A percentile compares a stretch with the other conserved stretches of the same genome.
These are phyloP conservation scores for Backusella sp. DNA, from an alignment of 192 early-diverging fungal genomes.

Conservation along the genomic window DNA sequence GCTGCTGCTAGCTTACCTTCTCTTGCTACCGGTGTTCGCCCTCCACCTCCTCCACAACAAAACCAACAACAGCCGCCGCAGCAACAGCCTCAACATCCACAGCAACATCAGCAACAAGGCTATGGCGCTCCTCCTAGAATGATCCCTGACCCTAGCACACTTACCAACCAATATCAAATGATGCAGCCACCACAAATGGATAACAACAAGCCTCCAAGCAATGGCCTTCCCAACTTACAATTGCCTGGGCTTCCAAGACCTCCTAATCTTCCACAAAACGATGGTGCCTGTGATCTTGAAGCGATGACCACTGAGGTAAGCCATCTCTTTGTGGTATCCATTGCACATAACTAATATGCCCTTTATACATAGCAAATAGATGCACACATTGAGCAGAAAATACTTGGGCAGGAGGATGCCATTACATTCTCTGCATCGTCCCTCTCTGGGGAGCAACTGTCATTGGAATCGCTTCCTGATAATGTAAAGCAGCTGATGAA, in stretches of 20 bases:
- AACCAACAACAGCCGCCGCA: neutral
- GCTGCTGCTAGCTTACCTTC: constrained; percentile 32
- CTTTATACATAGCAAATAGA: constrained; percentile 43
- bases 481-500: constrained; percentile 27
- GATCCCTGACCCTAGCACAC: constrained; percentile 6
- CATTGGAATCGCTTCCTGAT: constrained; percentile 27
- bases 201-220: constrained; percentile 7
- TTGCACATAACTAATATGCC: neutral
- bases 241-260: constrained; percentile 21
- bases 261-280: constrained; percentile 54
- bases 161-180: constrained; percentile 15
- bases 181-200: neutral
- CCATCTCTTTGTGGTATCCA: neutral
- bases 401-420: constrained; percentile 42
- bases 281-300: constrained; percentile 50
- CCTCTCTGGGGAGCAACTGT: constrained; percentile 13
- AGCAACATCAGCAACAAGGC: constrained; percentile 13
- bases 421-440: constrained; percentile 45
- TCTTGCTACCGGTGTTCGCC: constrained; percentile 16
- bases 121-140: neutral
- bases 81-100: constrained; percentile 2
- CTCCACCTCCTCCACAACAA: neutral
- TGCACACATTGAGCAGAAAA: constrained; percentile 46
- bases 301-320: constrained; percentile 21
- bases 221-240: constrained; percentile 9